Percentiles rank a stretch among this genome's conserved stretches.
These are phyloP conservation scores for Fragaria ananassa DNA, from an alignment of 306 rosid species.

Conservation along the genomic window DNA sequence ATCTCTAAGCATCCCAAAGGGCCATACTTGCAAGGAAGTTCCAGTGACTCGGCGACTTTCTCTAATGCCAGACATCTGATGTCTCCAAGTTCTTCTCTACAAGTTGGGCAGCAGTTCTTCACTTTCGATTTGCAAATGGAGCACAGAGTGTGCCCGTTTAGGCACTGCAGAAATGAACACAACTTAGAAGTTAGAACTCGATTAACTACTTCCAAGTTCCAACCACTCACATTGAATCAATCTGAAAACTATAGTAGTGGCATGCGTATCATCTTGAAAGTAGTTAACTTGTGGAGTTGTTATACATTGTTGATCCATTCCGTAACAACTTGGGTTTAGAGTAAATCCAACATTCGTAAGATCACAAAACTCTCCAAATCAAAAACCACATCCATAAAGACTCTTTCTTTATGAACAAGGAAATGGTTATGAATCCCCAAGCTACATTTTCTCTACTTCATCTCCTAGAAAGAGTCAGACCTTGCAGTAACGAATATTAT, in stretches of 20 bases:
- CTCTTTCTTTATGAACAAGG: neutral
- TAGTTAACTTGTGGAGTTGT: neutral
- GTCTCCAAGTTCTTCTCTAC: slow-evolving; percentile 27
- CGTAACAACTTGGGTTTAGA: neutral
- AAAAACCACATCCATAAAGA: neutral
- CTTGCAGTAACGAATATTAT: neutral
- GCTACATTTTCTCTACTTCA: neutral
- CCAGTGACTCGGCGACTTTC: slow-evolving; percentile 26
- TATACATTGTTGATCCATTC: neutral
- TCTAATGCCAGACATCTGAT: slow-evolving; percentile 30
- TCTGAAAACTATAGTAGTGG: neutral
- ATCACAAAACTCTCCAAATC: neutral
- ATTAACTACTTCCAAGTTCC: neutral
- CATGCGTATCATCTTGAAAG: neutral
- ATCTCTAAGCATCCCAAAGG: slow-evolving; percentile 25
- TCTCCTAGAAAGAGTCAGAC: neutral
- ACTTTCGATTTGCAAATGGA: slow-evolving; percentile 23
- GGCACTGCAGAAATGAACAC: slow-evolving; percentile 24
- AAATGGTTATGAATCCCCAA: neutral
- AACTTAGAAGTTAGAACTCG: neutral
- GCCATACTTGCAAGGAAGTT: slow-evolving; percentile 27
- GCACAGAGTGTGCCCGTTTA: slow-evolving; percentile 29
- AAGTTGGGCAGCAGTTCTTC: slow-evolving; percentile 27
- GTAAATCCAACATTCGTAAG: neutral
- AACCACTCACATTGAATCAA: neutral